Percentiles rank a stretch among this genome's conserved stretches.
Evolutionary conservation across 371 early-diverging fungal genomes (phyloP).

Genomic region (Mucor lusitanicus): DNA sequence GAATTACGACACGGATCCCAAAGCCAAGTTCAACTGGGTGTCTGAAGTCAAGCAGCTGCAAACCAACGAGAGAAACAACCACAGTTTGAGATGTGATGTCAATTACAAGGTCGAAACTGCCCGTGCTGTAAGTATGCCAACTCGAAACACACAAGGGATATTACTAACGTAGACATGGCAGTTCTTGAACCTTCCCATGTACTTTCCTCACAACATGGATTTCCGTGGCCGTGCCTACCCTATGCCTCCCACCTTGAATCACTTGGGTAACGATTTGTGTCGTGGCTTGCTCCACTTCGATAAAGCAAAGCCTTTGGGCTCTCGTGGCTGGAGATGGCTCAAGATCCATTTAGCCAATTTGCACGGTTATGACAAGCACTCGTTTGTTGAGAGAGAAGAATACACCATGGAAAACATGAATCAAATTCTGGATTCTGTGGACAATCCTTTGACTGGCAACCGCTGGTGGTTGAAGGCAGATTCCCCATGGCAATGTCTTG

Average conservation of each 20-base stretch:
- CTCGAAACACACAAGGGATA: too few species aligned
- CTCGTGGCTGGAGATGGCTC: constrained; percentile 88
- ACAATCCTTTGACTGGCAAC: constrained; percentile 73
- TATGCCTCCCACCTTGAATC: constrained; percentile 94
- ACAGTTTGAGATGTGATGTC: constrained; percentile 88
- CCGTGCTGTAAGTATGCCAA: constrained; percentile 65
- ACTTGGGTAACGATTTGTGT: constrained; percentile 95
- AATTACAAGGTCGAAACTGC: constrained; percentile 98
- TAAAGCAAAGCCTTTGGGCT: constrained; percentile 85
- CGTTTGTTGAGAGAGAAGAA: constrained; percentile 81
- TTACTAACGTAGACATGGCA: constrained; percentile 30
- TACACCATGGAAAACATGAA: constrained; percentile 76
- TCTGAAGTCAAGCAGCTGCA: constrained; percentile 51
- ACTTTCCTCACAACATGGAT: constrained; percentile 97
- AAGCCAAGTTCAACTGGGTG: constrained; percentile 61
- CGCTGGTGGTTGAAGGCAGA: constrained; percentile 95
- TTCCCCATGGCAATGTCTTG: constrained; percentile 93
- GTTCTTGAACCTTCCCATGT: constrained; percentile 86
- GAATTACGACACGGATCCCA: constrained; percentile 68
- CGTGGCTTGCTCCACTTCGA: constrained; percentile 90
- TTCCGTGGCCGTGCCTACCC: constrained; percentile 99
- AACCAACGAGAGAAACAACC: constrained; percentile 67
- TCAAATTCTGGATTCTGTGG: constrained; percentile 84
- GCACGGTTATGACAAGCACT: constrained; percentile 91
- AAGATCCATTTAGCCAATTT: constrained; percentile 96